Evolutionary conservation across 192 early-diverging fungal genomes (phyloP).

Genomic region (Lobulomyces angularis): DNA sequence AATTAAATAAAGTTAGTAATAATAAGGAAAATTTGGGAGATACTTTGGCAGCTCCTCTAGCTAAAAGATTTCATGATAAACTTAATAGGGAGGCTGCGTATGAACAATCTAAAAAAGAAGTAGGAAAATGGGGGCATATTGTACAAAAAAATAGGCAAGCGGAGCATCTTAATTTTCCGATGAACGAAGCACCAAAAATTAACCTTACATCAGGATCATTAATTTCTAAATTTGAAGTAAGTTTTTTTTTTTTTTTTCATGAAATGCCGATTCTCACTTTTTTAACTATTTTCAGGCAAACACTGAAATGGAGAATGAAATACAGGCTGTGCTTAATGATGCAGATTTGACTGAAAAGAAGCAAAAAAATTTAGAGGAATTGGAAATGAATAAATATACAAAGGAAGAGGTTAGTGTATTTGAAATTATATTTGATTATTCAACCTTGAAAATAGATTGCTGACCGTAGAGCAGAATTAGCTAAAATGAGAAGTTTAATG

Average conservation of each 20-base stretch:
- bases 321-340: conserved; percentile 54
- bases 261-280: not conserved
- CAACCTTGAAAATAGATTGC: conserved; percentile 10
- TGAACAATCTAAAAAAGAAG: conserved; percentile 62
- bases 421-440: too few species aligned
- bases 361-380: conserved; percentile 65
- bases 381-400: conserved; percentile 71
- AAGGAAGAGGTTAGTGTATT: conserved; percentile 66
- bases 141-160: conserved; percentile 74
- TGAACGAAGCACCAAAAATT: conserved; percentile 15
- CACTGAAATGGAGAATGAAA: conserved; percentile 66
- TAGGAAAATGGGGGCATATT: conserved; percentile 72
- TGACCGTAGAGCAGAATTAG: conserved; percentile 61
- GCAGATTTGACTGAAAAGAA: conserved; percentile 70
- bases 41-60: conserved; percentile 61
- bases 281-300: conserved; percentile 25
- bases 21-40: conserved; percentile 29
- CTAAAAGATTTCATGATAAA: conserved; percentile 70
- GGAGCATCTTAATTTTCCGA: conserved; percentile 67
- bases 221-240: conserved; percentile 46
- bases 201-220: conserved; percentile 36
- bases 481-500: conserved; percentile 83
- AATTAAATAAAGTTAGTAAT: conserved; percentile 28
- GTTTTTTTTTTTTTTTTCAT: conserved; percentile 6
- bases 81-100: conserved; percentile 79